These are phyloP conservation scores for Lactarius hatsudake DNA, from an alignment of 768 basidiomycete species.

Conservation along the genomic window DNA sequence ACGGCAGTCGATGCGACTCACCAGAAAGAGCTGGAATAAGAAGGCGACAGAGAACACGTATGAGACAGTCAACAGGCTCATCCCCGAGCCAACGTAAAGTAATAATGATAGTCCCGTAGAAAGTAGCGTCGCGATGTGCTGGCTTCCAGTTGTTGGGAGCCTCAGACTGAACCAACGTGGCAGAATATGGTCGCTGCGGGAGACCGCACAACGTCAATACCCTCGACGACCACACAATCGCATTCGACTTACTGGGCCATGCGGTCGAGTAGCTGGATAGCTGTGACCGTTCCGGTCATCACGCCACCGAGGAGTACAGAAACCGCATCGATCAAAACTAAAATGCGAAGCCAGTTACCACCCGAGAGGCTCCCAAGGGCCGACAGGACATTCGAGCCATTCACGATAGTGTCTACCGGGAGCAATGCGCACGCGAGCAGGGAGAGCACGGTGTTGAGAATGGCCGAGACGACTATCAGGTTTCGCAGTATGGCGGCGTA, in stretches of 20 bases:
- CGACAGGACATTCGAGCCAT: constrained; percentile 24
- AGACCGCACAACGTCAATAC: background rate
- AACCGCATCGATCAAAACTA: constrained; percentile 25
- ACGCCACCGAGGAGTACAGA: constrained; percentile 26
- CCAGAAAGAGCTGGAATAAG: constrained; percentile 25
- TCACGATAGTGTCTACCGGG: constrained; percentile 10
- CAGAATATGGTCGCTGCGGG: constrained; percentile 23
- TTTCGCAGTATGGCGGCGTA: constrained; percentile 26
- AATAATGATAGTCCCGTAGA: constrained; percentile 22
- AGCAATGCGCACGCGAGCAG: constrained; percentile 23
- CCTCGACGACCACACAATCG: background rate
- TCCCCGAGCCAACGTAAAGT: constrained; percentile 26
- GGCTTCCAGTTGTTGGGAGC: constrained; percentile 24
- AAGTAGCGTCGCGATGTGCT: constrained; percentile 18
- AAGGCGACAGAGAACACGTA: constrained; percentile 28
- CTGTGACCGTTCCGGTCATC: constrained; percentile 25
- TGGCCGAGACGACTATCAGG: constrained; percentile 21
- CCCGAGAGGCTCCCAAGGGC: constrained; percentile 22
- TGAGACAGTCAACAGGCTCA: constrained; percentile 26
- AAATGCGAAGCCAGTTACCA: constrained; percentile 25
- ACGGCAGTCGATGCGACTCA: constrained; percentile 3
- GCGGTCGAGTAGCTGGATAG: constrained; percentile 23
- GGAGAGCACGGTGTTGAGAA: constrained; percentile 24
- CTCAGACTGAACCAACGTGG: constrained; percentile 24
- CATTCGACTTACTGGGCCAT: constrained; percentile 17